Evolutionary conservation across 768 basidiomycete genomes (phyloP), one percentile per base, ranked within the genome.

Genomic region (Mycena alexandri): DNA sequence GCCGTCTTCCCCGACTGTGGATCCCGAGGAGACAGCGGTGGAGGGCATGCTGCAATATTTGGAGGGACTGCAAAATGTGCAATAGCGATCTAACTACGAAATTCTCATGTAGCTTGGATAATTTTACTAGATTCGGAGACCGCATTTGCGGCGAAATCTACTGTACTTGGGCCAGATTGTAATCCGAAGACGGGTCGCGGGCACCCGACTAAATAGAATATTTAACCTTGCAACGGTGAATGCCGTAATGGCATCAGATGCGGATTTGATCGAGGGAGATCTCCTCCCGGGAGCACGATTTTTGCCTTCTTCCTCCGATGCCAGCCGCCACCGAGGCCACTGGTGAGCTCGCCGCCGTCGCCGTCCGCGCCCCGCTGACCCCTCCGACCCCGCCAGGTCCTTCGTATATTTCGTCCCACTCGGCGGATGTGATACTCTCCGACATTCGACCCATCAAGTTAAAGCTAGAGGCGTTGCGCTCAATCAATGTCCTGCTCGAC

Each of bases 391-490:
- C 38, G 11, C n/a, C 72, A 86, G 87, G 88, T 60, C 92, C 93
- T 3, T 84, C 82, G 58, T 98, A 94, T 80, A 89, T 98, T 68
- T 94, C 93, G 29, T 79, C 89, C 16, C 88, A 89, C 70, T 95
- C 94, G 38, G 94, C 95, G 50, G 94, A 97, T 79, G 89, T 94
- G 68, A 92, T 98, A 75, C 89, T 98, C 59, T 95, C 93, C 66
- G 96, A 98, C 73, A 88, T 96, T 61, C 90, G 96, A 21, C 94
- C 94, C n/a, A 96, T 94, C 71, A 92, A 89, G 76, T 87, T 97
- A 79, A 89, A 90, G 70, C 75, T 84, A 21, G 89, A 95, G 58
- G 91, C 93, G n/a, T 88, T 98, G 53, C 83, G 82, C 65, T 85
- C 87, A 66, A 87, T 95, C 82, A 96, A 96, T 77, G 87, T 89